phyloP scores from a whole-genome alignment of 2,329 filamentous ascomycete species.

The Trichoderma cornu-damae region DNA sequence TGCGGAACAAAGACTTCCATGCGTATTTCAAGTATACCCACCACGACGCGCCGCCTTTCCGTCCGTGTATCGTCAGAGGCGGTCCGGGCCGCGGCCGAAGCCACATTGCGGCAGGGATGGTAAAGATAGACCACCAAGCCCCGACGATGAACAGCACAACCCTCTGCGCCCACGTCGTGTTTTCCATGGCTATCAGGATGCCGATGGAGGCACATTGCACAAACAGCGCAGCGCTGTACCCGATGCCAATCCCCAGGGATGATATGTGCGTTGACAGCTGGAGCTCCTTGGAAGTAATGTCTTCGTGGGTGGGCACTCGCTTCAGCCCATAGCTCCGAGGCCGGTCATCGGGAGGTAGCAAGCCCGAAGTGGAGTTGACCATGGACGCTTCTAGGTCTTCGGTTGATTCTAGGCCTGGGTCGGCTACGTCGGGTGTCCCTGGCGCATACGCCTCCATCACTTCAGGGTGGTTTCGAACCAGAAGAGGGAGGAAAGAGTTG shows the following conservation, averaged over 20 bases:
- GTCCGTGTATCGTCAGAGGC: constrained; percentile 53
- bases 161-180: constrained; percentile 78
- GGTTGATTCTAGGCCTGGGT: constrained; percentile 31
- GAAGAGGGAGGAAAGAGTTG: constrained; percentile 88
- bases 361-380: constrained; percentile 42
- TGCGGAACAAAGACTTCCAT: constrained; percentile 81
- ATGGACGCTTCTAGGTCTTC: constrained; percentile 26
- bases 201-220: constrained; percentile 77
- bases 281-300: constrained; percentile 61
- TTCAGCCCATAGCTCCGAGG: constrained; percentile 31
- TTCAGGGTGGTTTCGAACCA: constrained; percentile 78
- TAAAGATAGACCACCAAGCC: constrained; percentile 89
- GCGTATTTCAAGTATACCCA: constrained; percentile 72
- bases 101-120: constrained; percentile 82
- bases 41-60: constrained; percentile 42
- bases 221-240: constrained; percentile 80
- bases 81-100: constrained; percentile 84
- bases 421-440: constrained; percentile 30
- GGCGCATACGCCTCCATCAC: constrained; percentile 30
- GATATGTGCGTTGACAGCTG: constrained; percentile 85
- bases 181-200: constrained; percentile 66
- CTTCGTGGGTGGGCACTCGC: constrained; percentile 39
- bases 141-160: constrained; percentile 84
- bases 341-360: constrained; percentile 36
- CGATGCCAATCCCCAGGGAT: constrained; percentile 86